Percentiles rank a stretch among this genome's conserved stretches.
Conservation (phyloP, 345 rosid species). For the Heritiera littoralis region DNA sequence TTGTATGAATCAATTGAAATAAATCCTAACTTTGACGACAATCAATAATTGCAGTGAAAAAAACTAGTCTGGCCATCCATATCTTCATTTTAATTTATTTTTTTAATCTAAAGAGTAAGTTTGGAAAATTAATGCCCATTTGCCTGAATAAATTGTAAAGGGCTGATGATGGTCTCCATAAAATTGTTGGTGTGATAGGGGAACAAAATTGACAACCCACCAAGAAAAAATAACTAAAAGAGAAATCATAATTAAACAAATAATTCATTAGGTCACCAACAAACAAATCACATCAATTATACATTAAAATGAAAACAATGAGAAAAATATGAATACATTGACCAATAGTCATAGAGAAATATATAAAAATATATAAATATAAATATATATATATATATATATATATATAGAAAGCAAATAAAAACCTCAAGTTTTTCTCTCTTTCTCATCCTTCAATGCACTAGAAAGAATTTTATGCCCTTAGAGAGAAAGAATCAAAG, state of each 20-base stretch:
- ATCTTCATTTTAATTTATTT: background rate
- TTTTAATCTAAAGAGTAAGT: background rate
- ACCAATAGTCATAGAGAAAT: background rate
- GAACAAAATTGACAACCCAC: background rate
- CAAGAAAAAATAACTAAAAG: background rate
- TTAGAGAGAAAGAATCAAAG: background rate
- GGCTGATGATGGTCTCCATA: background rate
- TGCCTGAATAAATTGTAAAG: background rate
- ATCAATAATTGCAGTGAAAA: too few species aligned
- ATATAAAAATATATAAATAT: too few species aligned
- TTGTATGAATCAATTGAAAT: too few species aligned
- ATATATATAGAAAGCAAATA: background rate
- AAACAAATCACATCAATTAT: slow-evolving; percentile 22
- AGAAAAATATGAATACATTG: slow-evolving; percentile 9
- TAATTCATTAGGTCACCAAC: background rate
- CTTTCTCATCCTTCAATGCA: background rate
- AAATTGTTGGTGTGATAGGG: background rate
- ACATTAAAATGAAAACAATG: slow-evolving; percentile 7
- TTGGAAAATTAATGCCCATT: background rate
- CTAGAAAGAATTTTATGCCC: background rate
- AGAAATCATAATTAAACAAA: slow-evolving; percentile 3
- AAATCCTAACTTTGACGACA: too few species aligned
- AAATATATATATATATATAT: background rate
- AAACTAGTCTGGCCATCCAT: background rate
- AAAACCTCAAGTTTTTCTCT: background rate